Evolutionary conservation across 345 rosid species (phyloP), one percentile per base, ranked within the genome.

Genomic region (Populus tremula): DNA sequence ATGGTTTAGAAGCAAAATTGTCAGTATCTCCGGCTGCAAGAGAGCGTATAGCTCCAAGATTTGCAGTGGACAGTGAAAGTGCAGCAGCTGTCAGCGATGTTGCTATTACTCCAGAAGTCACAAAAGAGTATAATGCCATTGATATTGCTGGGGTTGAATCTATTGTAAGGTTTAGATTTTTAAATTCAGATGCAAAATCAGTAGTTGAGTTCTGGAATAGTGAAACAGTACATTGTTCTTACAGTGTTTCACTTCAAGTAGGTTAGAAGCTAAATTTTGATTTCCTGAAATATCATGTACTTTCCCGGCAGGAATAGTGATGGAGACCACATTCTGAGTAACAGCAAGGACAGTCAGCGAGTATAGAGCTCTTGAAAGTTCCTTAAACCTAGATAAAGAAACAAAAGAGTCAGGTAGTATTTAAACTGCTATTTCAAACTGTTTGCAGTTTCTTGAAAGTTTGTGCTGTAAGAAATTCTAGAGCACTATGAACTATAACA

Each of bases 261-360:
- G 41, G 67, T 88, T 86, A 9, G 91, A 88, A 25, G 85, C 89
- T 78, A 75, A 35, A 65, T 88, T 88, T 59, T 70, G 62, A 78
- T 86, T 88, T 79, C 91, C 91, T 38, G 91, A 85, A 70, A 88
- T 79, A 74, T 88, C 91, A 54, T 71, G 68, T 50, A 80, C 89
- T 80, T 85, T 80, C 47, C 81, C 88, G 20, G 47, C 88, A 38
- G 88, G 88, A 67, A 88, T 49, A 35, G 80, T 69, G 73, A 88
- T 54, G 23, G 79, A 82, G 70, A 86, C 85, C 73, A 77, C 68
- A 75, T 64, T 76, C 73, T 59, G 71, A 77, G 82, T n/a, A 75
- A 69, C 71, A 14, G 84, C 82, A 73, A 70, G 20, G 80, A 85
- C 76, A 6, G 82, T 85, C 43, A 88, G 74, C 0, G 91, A 83